Percentiles rank a stretch among this genome's conserved stretches.
These are phyloP conservation scores for Lachnellula subtilissima DNA, from an alignment of 2,329 filamentous ascomycete species.

Conservation along the genomic window DNA sequence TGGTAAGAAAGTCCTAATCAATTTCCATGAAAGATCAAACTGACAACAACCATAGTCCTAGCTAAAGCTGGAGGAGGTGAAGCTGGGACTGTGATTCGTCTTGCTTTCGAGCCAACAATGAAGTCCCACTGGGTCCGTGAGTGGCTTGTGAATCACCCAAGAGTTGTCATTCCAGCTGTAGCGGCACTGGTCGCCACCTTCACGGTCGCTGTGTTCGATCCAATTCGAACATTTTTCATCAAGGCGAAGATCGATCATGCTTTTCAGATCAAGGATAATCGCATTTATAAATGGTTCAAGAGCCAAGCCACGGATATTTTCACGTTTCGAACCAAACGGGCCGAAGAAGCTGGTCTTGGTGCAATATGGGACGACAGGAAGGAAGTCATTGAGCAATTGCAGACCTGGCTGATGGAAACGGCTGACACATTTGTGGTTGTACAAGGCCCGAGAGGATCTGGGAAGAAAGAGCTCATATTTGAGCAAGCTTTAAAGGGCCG, in stretches of 20 bases:
- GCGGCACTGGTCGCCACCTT: conserved; percentile 77
- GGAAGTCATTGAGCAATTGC: conserved; percentile 74
- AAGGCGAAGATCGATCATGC: conserved; percentile 78
- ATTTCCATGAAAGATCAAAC: too few species aligned
- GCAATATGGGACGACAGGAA: conserved; percentile 84
- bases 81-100: conserved; percentile 67
- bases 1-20: too few species aligned
- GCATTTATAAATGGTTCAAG: conserved; percentile 75
- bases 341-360: conserved; percentile 64
- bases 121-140: conserved; percentile 78
- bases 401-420: conserved; percentile 81
- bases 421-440: conserved; percentile 90
- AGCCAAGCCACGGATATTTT: conserved; percentile 64
- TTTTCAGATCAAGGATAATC: conserved; percentile 69
- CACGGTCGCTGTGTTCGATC: conserved; percentile 88
- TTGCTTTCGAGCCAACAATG: conserved; percentile 77
- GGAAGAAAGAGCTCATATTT: conserved; percentile 81
- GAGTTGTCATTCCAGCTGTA: conserved; percentile 78
- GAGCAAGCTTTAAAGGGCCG: conserved; percentile 75
- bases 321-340: conserved; percentile 50
- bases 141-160: conserved; percentile 80
- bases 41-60: conserved; percentile 38
- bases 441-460: conserved; percentile 85
- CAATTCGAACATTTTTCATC: conserved; percentile 89
- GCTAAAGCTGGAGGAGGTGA: conserved; percentile 70